phyloP scores from a whole-genome alignment of 495 filamentous ascomycete genomes.

The Darksidea phi region DNA sequence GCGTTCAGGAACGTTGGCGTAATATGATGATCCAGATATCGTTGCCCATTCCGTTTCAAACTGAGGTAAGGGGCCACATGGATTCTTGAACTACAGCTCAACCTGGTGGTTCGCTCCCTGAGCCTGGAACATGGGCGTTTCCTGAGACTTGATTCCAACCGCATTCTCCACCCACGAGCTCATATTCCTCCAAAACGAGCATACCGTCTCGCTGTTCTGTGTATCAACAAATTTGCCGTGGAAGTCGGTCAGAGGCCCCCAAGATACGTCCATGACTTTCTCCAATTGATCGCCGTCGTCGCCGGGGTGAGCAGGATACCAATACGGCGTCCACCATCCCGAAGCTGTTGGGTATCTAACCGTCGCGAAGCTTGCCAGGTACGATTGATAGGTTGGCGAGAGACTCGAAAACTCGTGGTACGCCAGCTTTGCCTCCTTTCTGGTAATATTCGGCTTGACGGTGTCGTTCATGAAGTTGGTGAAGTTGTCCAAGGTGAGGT shows the following conservation, averaged over 20 bases:
- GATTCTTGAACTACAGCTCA: not conserved
- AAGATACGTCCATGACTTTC: not conserved
- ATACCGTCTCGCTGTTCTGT: not conserved
- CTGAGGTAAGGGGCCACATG: not conserved
- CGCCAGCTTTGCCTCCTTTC: not conserved
- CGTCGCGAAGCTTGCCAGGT: conserved; percentile 3
- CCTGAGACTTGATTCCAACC: not conserved
- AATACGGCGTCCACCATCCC: not conserved
- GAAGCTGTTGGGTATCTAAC: not conserved
- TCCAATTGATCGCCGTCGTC: not conserved
- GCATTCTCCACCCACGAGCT: not conserved
- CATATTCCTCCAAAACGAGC: not conserved
- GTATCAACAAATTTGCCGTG: not conserved
- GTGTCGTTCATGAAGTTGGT: conserved; percentile 2
- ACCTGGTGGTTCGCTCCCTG: not conserved
- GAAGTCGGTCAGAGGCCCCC: not conserved
- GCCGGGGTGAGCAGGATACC: not conserved
- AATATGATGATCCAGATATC: not conserved
- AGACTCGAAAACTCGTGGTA: conserved; percentile 1
- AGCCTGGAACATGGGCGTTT: not conserved
- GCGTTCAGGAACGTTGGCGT: too few relatives aligned
- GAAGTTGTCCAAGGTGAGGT: not conserved
- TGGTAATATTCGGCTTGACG: conserved; percentile 1
- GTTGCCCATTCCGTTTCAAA: not conserved
- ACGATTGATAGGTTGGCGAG: not conserved